Evolutionary conservation across 169 alveolate species (phyloP).

Genomic region (Plasmodium billcollinsi): DNA sequence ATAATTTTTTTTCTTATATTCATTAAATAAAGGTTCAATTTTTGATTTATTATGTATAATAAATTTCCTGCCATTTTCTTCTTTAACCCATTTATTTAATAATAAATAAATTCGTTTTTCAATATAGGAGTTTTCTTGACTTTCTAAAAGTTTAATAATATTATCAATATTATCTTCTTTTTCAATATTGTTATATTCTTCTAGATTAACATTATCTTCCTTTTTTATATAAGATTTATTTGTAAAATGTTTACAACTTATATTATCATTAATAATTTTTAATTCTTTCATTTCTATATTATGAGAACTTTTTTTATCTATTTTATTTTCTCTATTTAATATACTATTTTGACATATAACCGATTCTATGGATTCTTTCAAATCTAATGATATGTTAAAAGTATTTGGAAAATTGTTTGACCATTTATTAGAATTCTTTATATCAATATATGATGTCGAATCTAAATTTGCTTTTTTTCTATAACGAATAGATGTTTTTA

Average conservation of each 20-base stretch:
- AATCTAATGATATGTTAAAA: conserved; percentile 20
- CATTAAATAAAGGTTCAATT: conserved; percentile 47
- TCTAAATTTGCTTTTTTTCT: neutral
- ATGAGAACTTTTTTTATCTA: too few relatives aligned
- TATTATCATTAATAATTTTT: neutral
- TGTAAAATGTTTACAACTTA: neutral
- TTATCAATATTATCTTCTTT: neutral
- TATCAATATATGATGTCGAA: too few relatives aligned
- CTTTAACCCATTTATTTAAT: conserved; percentile 56
- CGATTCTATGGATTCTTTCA: conserved; percentile 2
- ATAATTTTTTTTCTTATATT: conserved; percentile 54
- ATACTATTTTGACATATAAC: neutral
- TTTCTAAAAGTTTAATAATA: conserved; percentile 33
- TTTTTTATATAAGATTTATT: neutral
- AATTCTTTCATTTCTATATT: too few relatives aligned
- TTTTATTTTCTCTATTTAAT: neutral
- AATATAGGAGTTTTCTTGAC: conserved; percentile 53
- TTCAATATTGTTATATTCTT: neutral
- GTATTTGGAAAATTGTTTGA: neutral
- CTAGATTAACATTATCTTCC: neutral
- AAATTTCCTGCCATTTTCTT: conserved; percentile 74
- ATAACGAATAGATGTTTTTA: conserved; percentile 3
- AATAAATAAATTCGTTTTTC: conserved; percentile 34
- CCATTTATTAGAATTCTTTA: neutral
- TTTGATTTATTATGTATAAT: conserved; percentile 41